Base-by-base conservation (phyloP, 108 stramenopile genomes). In the Cyclostephanos invisitatus region DNA sequence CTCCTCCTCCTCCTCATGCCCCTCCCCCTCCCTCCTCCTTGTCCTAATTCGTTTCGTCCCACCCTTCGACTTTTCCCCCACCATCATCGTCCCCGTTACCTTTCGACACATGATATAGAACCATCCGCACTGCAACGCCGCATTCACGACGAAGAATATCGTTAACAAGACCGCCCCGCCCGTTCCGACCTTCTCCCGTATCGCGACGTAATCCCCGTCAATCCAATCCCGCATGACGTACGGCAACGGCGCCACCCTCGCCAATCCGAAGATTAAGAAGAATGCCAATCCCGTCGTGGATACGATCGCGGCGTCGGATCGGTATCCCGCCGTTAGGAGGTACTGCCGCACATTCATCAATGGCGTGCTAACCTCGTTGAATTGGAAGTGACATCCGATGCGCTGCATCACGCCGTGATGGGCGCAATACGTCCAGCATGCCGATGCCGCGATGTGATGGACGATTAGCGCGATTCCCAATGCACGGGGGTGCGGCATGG, bases 351-450 rank as follows among this genome's bases (percentile, higher is more conserved):
- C 1, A 47, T 77, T 63, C 54, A 77, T 63, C 15, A 77, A n/a
- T 0, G 68, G 62, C 8, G 75, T 77, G 10, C 53, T 56, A 22
- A 77, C 25, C 50, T 77, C 75, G 46, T 68, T 68, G 37, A 77
- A 77, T 49, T 77, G 75, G 21, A 77, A 62, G 11, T 64, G 50
- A 6, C 24, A 22, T 2, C 51, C 75, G 20, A 68, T 9, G 8
- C 42, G 62, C 37, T 77, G 75, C 68, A 70, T 64, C 22, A 77
- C 63, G 54, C 68, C 40, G 47, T 47, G 5, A 15, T 51, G 32
- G 20, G 75, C 75, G 38, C 68, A 69, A 10, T 55, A 77, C 6
- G 75, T 56, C 75, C 75, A 77, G 44, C 62, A 56, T 2, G 47
- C 12, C 3, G 75, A 55, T 8, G 75, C 75, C 11, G 68, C 68